A percentile compares a stretch with the other conserved stretches of the same genome.
Evolutionary conservation across 2,329 filamentous ascomycete genomes (phyloP).

Genomic region (Capronia americana): DNA sequence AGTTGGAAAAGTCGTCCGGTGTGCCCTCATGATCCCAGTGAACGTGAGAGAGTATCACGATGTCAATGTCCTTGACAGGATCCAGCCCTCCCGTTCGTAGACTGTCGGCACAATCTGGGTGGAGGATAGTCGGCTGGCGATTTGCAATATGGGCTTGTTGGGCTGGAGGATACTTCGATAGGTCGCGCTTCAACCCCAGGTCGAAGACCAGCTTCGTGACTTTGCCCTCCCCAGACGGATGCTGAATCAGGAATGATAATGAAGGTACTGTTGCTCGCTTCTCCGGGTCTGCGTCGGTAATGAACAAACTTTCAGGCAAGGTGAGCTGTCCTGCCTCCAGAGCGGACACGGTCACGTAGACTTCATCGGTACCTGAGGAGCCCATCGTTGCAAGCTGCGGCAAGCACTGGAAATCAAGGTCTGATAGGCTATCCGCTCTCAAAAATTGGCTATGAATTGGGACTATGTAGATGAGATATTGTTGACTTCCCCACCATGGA

Average conservation of each 20-base stretch:
- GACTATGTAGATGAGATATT: not conserved
- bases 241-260: conserved; percentile 60
- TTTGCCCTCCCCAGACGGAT: conserved; percentile 45
- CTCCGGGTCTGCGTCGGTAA: conserved; percentile 52
- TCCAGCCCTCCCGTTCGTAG: conserved; percentile 47
- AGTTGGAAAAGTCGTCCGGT: conserved; percentile 57
- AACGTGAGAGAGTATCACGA: conserved; percentile 51
- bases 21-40: conserved; percentile 53
- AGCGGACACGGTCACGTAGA: conserved; percentile 47
- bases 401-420: not conserved
- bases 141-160: conserved; percentile 48
- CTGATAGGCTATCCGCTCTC: not conserved
- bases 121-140: conserved; percentile 39
- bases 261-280: conserved; percentile 59
- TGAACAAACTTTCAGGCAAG: conserved; percentile 56
- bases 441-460: not conserved
- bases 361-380: conserved; percentile 17
- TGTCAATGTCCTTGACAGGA: conserved; percentile 48
- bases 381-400: conserved; percentile 16
- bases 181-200: conserved; percentile 58
- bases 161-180: conserved; percentile 51
- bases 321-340: conserved; percentile 54
- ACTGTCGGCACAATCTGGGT: conserved; percentile 43
- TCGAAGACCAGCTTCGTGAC: conserved; percentile 58
- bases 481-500: not conserved